Base-by-base conservation (phyloP, 2,329 filamentous ascomycete species). In the Pyricularia sp. region DNA sequence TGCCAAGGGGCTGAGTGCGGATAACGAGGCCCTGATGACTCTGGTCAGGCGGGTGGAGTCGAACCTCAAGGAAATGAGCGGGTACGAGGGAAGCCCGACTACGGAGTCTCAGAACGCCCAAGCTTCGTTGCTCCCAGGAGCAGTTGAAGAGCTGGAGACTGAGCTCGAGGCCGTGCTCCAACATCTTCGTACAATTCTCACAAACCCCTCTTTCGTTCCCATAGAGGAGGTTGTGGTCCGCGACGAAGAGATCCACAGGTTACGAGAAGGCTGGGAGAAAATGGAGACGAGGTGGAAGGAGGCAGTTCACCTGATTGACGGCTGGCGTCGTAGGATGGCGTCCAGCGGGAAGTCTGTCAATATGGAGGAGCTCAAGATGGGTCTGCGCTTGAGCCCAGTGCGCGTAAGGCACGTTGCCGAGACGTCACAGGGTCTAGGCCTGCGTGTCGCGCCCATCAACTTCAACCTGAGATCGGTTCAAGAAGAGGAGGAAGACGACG, bases 171-270 rank as follows among this genome's bases (percentile, higher is more conserved):
- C 82, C 7, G 89, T 97, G 11, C 84, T 98, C 70, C 88, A 91
- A 42, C 93, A 97, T 75, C 85, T 99, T 72, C 87, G 91, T 72
- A 90, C 86, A 2, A 87, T 99, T 55, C 83, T 99, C 64, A 97
- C 93, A 10, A 98, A 98, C 75, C 95, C 95, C 1, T 97, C 94
- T 2, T 99, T 98, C 77, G 95, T 97, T 17, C 92, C 94, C 0
- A 88, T 98, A 26, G 95, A 98, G 74, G 95, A 98, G 77, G 93
- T 99, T 2, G 90, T 96, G 75, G 81, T 93, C n/a, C 88, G 94
- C 68, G 94, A 99, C 72, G 91, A 96, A 70, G 94, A 97, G 77
- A 98, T 99, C 72, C 85, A 86, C 68, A 87, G 92, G 67, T 83
- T 99, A 65, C 88, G 92, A 68, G 87, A 91, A 69, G 93, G 94